Evolutionary conservation across 2,329 filamentous ascomycete species (phyloP).

Genomic region (Davidsoniella virescens): DNA sequence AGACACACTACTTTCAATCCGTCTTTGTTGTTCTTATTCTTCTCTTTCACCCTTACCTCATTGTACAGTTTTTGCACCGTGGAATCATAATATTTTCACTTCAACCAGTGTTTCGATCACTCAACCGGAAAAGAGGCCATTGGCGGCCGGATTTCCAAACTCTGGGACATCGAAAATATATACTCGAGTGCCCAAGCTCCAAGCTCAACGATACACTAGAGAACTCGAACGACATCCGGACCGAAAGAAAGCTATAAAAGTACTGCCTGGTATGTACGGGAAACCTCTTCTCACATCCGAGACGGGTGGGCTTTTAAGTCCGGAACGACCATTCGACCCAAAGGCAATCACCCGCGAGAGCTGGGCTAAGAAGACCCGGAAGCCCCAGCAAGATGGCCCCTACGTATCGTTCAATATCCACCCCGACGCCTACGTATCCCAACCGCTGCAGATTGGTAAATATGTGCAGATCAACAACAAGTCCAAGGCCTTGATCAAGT

Average conservation of each 20-base stretch:
- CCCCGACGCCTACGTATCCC: conserved; percentile 59
- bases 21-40: no score
- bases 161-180: background rate
- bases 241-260: no score
- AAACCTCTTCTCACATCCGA: conserved; percentile 11
- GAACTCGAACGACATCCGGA: background rate
- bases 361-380: conserved; percentile 45
- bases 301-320: conserved; percentile 21
- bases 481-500: conserved; percentile 56
- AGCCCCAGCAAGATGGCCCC: conserved; percentile 55
- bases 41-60: no score
- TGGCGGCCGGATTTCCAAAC: background rate
- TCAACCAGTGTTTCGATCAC: no score
- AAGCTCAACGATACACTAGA: background rate
- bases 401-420: conserved; percentile 71
- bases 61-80: no score
- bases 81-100: no score
- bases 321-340: conserved; percentile 56
- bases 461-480: conserved; percentile 51
- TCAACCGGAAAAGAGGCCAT: background rate
- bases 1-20: no score
- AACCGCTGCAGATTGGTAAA: conserved; percentile 40
- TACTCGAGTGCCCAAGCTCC: background rate
- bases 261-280: background rate
- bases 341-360: conserved; percentile 72